These are phyloP conservation scores for Syncephalis fuscata DNA, from an alignment of 371 early-diverging fungal genomes.

Conservation along the genomic window DNA sequence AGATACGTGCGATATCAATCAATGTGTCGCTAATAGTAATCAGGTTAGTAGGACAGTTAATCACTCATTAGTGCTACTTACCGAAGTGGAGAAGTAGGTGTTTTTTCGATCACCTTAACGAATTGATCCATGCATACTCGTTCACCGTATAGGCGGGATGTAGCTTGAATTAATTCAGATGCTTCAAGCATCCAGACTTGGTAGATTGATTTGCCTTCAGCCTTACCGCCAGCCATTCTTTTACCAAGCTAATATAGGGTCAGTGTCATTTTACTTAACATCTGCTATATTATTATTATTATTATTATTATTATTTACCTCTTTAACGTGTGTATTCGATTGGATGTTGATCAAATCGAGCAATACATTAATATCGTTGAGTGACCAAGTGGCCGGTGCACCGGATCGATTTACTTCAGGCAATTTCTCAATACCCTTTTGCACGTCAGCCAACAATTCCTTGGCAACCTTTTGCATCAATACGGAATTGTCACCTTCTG, in stretches of 20 bases:
- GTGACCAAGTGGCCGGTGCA: conserved; percentile 18
- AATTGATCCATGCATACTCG: conserved; percentile 35
- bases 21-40: conserved; percentile 16
- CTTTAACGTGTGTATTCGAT: conserved; percentile 24
- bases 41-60: conserved; percentile 4
- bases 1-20: conserved; percentile 19
- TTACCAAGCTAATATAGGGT: conserved; percentile 14
- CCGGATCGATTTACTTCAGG: conserved; percentile 13
- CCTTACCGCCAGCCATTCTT: conserved; percentile 24
- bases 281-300: not conserved
- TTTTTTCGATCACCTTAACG: conserved; percentile 10
- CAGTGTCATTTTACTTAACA: too few species aligned
- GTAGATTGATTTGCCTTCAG: conserved; percentile 23
- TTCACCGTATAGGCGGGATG: conserved; percentile 42
- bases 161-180: conserved; percentile 40
- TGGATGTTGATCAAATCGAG: conserved; percentile 25
- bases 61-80: too few species aligned
- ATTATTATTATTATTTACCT: conserved; percentile 10
- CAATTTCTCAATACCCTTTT: conserved; percentile 20
- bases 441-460: conserved; percentile 35
- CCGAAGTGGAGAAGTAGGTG: not conserved
- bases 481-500: conserved; percentile 62
- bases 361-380: conserved; percentile 16
- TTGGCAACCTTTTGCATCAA: conserved; percentile 57
- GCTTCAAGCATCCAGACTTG: conserved; percentile 59